Conservation (phyloP, 345 rosid species). For the Eucalyptus shirleyi region DNA sequence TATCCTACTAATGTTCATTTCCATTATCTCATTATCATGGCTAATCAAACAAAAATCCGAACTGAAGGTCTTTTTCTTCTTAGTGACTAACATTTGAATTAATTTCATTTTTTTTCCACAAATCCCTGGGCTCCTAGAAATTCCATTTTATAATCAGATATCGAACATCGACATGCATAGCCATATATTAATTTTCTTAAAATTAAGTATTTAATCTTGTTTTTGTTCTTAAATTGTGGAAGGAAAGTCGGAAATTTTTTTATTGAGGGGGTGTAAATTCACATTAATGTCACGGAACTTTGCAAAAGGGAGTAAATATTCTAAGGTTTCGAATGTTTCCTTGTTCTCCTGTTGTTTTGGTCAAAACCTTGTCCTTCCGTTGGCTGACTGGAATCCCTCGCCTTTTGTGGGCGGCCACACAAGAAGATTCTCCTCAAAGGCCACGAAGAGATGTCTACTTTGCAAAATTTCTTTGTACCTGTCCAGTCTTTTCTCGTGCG, state of each 20-base stretch:
- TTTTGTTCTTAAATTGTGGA: neutral
- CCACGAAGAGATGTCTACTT: neutral
- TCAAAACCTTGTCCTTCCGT: neutral
- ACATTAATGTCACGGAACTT: neutral
- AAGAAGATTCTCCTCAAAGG: neutral
- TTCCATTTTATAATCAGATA: rapidly evolving
- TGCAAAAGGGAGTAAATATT: neutral
- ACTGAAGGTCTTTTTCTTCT: neutral
- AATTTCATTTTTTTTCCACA: neutral
- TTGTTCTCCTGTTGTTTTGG: neutral
- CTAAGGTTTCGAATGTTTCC: neutral
- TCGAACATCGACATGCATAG: neutral
- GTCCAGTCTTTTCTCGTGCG: neutral
- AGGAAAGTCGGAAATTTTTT: neutral
- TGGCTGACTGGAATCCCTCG: neutral
- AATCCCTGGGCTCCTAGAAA: neutral
- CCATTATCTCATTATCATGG: neutral
- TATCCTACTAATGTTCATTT: neutral
- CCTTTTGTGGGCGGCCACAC: neutral
- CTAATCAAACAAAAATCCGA: neutral
- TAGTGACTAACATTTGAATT: rapidly evolving
- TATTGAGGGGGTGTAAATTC: neutral
- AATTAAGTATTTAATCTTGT: neutral
- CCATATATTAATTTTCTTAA: neutral
- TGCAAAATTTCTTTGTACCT: neutral